Base-by-base conservation (phyloP, 2,329 filamentous ascomycete species). In the Colletotrichum viniferum region DNA sequence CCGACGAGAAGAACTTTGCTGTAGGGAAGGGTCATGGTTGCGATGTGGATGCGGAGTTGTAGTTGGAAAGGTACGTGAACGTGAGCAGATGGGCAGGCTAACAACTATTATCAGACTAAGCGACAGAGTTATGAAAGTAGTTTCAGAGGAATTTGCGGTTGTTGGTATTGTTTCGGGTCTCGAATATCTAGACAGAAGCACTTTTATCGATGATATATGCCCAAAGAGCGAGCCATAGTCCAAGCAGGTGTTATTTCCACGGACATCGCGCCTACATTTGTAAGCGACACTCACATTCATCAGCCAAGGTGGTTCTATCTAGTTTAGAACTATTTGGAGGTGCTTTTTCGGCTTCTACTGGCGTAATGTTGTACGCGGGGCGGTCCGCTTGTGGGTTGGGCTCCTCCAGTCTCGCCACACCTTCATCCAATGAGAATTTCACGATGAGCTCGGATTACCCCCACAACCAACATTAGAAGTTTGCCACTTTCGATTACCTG, bases 1-100 rank as follows among this genome's bases (percentile, higher is more conserved):
- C 81, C 81, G 52, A 91, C 82, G 61, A 92, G 79, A 63, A 92
- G 86, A n/a, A 90, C 85, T 56, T 87, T 87, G 61, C 89, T 90
- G 81, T 91, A 91, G 6, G 84, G 85, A 79, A 90, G 90, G 5
- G 85, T 76, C 88, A 90, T 91, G 28, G 61, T 79, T 30, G 13
- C 7, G 7, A 32, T 18, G 3, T 56, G 14, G 18, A 28, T 28
- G 13, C n/a, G 1, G 9, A 26, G 13, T 16, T 36, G 48, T 10
- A 56, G 18, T 32, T 1, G 2, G 14, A 14, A 7, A 56, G 43
- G 28, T 34, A 3, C n/a, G 3, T 52, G 3, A 7, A 52, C 12
- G 6, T 21, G 43, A 13, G 5, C 13, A 7, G 43, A 52, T 52
- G n/a, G 4, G 43, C 7, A 52, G n/a, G 43, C 5, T 21, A 21